Percentiles rank a stretch among this genome's conserved stretches.
These are phyloP conservation scores for Leptosphaerulina australis DNA, from an alignment of 2,329 filamentous ascomycete species.

Conservation along the genomic window DNA sequence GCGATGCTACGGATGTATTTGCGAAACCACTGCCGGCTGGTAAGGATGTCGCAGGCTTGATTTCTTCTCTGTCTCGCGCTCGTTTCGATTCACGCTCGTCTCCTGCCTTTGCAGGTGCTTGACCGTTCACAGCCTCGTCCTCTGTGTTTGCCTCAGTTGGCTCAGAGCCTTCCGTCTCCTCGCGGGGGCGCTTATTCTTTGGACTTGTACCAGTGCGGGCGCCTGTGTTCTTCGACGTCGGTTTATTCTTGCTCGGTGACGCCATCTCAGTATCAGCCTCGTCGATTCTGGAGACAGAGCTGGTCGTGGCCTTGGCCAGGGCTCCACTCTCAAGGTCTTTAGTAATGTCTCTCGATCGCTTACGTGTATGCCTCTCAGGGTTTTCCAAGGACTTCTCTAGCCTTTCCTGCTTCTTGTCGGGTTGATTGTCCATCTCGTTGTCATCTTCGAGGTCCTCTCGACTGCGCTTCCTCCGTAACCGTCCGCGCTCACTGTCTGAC, in stretches of 20 bases:
- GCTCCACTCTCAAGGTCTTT: slow-evolving; percentile 39
- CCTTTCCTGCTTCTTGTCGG: slow-evolving; percentile 42
- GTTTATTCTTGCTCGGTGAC: slow-evolving; percentile 22
- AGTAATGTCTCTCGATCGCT: slow-evolving; percentile 55
- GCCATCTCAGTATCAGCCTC: slow-evolving; percentile 42
- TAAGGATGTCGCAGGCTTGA: slow-evolving; percentile 33
- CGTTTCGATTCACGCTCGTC: slow-evolving; percentile 47
- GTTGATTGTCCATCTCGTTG: slow-evolving; percentile 38
- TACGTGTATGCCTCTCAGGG: slow-evolving; percentile 51
- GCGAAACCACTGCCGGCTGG: slow-evolving; percentile 52
- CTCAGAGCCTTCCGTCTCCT: slow-evolving; percentile 31
- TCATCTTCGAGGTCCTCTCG: slow-evolving; percentile 53
- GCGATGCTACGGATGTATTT: slow-evolving; percentile 54
- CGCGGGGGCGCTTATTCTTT: slow-evolving; percentile 57
- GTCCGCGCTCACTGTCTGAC: slow-evolving; percentile 47
- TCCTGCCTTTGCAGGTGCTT: slow-evolving; percentile 25
- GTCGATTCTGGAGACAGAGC: slow-evolving; percentile 36
- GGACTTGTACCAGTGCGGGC: slow-evolving; percentile 46
- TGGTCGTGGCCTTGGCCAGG: slow-evolving; percentile 43
- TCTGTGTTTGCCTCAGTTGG: slow-evolving; percentile 14
- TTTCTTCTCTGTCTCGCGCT: slow-evolving; percentile 42
- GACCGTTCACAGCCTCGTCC: slow-evolving; percentile 19
- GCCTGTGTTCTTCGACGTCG: slow-evolving; percentile 13
- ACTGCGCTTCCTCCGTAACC: slow-evolving; percentile 54
- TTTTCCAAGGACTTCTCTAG: slow-evolving; percentile 32